Percentiles rank a stretch among this genome's conserved stretches.
Evolutionary conservation across 2,329 filamentous ascomycete species (phyloP).

Genomic region (Microascus cirrosus): DNA sequence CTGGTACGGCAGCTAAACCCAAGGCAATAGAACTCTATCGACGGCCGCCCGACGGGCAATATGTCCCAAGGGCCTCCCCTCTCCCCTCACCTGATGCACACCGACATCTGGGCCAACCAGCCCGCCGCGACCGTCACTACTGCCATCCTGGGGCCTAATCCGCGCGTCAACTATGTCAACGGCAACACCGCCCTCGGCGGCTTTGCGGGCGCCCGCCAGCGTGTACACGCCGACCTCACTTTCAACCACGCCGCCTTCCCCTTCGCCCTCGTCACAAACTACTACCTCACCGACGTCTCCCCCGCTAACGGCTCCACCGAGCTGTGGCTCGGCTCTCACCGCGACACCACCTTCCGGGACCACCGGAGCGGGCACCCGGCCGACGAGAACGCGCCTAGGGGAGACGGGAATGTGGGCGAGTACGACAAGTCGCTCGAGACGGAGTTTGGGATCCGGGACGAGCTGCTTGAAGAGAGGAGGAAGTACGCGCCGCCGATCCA

Average conservation of each 20-base stretch:
- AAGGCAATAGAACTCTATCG: slow-evolving; percentile 6
- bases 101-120: slow-evolving; percentile 8
- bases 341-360: slow-evolving; percentile 7
- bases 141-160: slow-evolving; percentile 4
- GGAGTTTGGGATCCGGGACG: slow-evolving; percentile 6
- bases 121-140: slow-evolving; percentile 4
- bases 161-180: slow-evolving; percentile 7
- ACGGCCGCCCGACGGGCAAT: slow-evolving; percentile 9
- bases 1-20: too few relatives aligned
- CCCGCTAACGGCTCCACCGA: slow-evolving; percentile 10
- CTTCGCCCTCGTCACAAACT: slow-evolving; percentile 7
- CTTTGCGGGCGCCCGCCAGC: slow-evolving; percentile 5
- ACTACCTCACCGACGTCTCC: slow-evolving; percentile 7
- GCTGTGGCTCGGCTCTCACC: slow-evolving; percentile 8
- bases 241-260: slow-evolving; percentile 6
- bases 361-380: slow-evolving; percentile 5
- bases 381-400: neutral
- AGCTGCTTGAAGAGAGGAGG: slow-evolving; percentile 5
- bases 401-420: neutral
- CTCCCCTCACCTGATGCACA: slow-evolving; percentile 8
- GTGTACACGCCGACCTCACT: slow-evolving; percentile 6
- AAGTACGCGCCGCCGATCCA: slow-evolving; percentile 6
- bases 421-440: slow-evolving; percentile 3
- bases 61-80: slow-evolving; percentile 11
- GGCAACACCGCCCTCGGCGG: slow-evolving; percentile 7